phyloP scores from a whole-genome alignment of 495 filamentous ascomycete genomes.

The Daldinia childiae region DNA sequence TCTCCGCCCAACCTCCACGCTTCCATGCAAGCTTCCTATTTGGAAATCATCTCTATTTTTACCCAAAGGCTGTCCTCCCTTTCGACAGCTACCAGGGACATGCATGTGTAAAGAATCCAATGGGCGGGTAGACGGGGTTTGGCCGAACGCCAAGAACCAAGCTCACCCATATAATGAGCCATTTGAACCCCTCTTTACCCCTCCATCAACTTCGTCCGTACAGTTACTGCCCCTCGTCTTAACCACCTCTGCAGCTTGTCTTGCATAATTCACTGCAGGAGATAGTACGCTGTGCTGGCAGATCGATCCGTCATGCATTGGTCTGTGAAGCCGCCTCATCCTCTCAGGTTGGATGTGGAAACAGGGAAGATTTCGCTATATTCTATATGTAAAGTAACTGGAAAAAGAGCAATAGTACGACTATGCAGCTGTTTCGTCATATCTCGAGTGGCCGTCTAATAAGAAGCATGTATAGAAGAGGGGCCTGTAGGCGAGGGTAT shows the following conservation, averaged over 20 bases:
- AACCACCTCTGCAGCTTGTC: slow-evolving; percentile 40
- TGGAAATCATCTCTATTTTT: slow-evolving; percentile 37
- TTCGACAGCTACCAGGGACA: slow-evolving; percentile 3
- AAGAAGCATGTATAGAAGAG: slow-evolving; percentile 17
- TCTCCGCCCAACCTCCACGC: slow-evolving; percentile 9
- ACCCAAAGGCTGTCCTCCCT: slow-evolving; percentile 18
- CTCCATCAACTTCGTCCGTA: slow-evolving; percentile 41
- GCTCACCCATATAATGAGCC: slow-evolving; percentile 32
- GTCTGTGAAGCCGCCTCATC: slow-evolving; percentile 38
- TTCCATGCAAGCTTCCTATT: slow-evolving; percentile 17
- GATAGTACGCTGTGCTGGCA: slow-evolving; percentile 48
- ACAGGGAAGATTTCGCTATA: background rate
- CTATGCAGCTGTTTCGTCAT: slow-evolving; percentile 37
- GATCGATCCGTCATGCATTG: slow-evolving; percentile 45
- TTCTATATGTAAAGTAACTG: slow-evolving; percentile 18
- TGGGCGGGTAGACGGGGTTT: slow-evolving; percentile 25
- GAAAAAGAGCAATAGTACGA: background rate
- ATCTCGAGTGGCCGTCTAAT: slow-evolving; percentile 19
- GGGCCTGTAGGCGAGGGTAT: slow-evolving; percentile 25
- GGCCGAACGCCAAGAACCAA: slow-evolving; percentile 31
- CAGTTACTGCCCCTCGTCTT: slow-evolving; percentile 45
- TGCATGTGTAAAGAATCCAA: slow-evolving; percentile 27
- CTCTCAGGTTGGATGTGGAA: slow-evolving; percentile 19
- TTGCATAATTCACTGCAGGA: slow-evolving; percentile 46
- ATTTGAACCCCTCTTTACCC: slow-evolving; percentile 48